phyloP scores from a whole-genome alignment of 352 stramenopile species.

The Phytophthora brassicae region DNA sequence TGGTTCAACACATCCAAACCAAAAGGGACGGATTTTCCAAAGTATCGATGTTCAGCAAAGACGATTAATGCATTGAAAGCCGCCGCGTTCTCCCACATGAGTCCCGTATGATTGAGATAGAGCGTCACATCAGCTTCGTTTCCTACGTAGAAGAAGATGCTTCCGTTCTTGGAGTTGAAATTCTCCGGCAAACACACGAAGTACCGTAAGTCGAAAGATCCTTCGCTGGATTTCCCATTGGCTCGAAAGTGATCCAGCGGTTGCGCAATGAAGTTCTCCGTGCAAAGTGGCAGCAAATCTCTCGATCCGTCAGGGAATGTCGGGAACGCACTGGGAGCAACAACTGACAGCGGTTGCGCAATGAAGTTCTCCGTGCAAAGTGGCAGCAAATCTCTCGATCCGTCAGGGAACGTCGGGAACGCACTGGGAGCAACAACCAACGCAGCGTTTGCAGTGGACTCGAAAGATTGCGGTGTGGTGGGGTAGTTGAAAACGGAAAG shows the following conservation, averaged over 20 bases:
- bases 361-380: constrained; percentile 51
- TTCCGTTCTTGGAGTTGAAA: constrained; percentile 41
- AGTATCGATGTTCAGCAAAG: constrained; percentile 81
- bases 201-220: constrained; percentile 59
- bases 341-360: not conserved
- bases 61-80: constrained; percentile 67
- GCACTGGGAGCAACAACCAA: not conserved
- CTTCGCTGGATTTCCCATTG: constrained; percentile 15
- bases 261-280: constrained; percentile 48
- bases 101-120: constrained; percentile 67
- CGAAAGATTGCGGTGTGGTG: not conserved
- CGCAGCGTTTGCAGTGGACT: not conserved
- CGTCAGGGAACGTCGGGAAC: constrained; percentile 25
- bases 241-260: constrained; percentile 55
- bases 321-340: constrained; percentile 19
- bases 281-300: constrained; percentile 45
- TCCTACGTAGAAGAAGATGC: constrained; percentile 75
- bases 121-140: constrained; percentile 71
- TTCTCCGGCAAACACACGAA: constrained; percentile 63
- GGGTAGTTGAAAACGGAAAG: constrained; percentile 3
- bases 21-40: constrained; percentile 72
- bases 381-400: constrained; percentile 39
- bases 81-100: constrained; percentile 75
- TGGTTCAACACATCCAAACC: constrained; percentile 46
- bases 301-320: constrained; percentile 22